Percentiles rank a stretch among this genome's conserved stretches.
Conservation (phyloP, 345 rosid species). For the Psidium guajava region DNA sequence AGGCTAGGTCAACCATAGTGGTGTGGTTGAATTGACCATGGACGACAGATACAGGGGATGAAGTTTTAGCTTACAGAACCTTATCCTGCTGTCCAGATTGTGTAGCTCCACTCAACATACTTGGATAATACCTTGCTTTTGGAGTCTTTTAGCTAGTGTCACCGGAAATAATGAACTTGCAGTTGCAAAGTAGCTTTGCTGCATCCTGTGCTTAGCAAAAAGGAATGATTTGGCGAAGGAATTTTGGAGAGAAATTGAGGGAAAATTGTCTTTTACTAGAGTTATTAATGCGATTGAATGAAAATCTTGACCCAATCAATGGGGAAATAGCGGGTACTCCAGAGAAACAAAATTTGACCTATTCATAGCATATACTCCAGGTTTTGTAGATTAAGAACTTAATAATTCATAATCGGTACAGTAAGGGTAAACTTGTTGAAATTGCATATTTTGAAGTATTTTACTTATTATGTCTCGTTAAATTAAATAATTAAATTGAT, state of each 20-base stretch:
- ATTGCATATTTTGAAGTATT: background rate
- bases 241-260: background rate
- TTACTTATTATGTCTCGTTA: background rate
- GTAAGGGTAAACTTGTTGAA: background rate
- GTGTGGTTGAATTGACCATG: background rate
- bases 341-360: background rate
- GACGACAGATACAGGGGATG: background rate
- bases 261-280: background rate
- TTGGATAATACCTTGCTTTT: background rate
- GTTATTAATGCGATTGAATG: background rate
- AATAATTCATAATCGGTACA: background rate
- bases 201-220: background rate
- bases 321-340: background rate
- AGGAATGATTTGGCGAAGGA: background rate
- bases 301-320: background rate
- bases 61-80: background rate
- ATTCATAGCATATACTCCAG: background rate
- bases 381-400: background rate
- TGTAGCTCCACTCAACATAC: background rate
- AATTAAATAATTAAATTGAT: background rate
- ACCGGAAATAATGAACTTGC: background rate
- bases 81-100: background rate
- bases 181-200: background rate
- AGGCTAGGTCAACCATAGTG: background rate
- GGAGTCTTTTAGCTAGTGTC: background rate